phyloP scores from a whole-genome alignment of 192 early-diverging fungal genomes.

The Backusella luteola region DNA sequence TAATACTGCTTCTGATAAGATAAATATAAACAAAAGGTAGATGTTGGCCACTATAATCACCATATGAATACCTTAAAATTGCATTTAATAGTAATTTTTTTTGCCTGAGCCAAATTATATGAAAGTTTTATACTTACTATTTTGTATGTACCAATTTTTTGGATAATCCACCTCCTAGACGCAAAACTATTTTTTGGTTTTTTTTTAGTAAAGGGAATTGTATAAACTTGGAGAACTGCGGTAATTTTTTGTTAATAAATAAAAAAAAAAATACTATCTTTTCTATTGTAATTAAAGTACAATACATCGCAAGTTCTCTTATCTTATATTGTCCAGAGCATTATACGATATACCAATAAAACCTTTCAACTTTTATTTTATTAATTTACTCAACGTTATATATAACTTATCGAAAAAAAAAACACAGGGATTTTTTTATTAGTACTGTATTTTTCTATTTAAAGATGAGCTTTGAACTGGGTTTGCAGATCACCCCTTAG shows the following conservation, averaged over 20 bases:
- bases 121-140: background rate
- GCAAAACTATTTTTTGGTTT: background rate
- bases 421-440: background rate
- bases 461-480: background rate
- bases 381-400: background rate
- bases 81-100: background rate
- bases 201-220: background rate
- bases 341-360: background rate
- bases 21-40: background rate
- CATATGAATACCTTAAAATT: background rate
- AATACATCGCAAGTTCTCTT: background rate
- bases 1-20: background rate
- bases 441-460: background rate
- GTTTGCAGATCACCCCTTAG: background rate
- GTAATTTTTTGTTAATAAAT: background rate
- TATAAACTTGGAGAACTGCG: background rate
- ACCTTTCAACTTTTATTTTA: background rate
- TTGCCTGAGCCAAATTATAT: background rate
- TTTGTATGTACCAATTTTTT: background rate
- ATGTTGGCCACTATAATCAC: background rate
- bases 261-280: background rate
- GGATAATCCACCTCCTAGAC: background rate
- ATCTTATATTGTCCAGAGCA: background rate
- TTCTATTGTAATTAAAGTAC: background rate
- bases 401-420: background rate